These are phyloP conservation scores for Euptelea pleiosperma DNA, from an alignment of 164 flowering plant species.

Conservation along the genomic window DNA sequence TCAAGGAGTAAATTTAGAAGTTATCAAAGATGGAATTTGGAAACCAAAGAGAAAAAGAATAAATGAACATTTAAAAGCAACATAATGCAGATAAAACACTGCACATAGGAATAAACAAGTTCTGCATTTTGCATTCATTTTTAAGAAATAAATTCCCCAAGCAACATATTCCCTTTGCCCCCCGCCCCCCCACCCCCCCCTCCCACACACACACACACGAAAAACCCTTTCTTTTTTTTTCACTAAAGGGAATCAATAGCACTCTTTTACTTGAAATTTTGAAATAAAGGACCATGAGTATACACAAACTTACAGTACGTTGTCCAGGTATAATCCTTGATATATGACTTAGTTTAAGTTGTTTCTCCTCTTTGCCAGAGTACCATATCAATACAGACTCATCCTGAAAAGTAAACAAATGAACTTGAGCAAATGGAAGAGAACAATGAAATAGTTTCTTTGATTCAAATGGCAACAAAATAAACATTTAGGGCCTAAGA, in stretches of 20 bases:
- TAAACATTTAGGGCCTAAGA: background rate
- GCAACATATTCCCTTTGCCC: no score
- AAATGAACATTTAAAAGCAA: background rate
- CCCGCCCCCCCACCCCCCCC: no score
- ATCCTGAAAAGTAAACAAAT: conserved; percentile 48
- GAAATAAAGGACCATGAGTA: background rate
- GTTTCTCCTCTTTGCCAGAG: conserved; percentile 85
- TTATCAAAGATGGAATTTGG: no score
- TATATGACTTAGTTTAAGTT: conserved; percentile 67
- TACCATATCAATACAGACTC: conserved; percentile 80
- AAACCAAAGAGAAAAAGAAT: no score
- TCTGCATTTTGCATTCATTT: background rate
- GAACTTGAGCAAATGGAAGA: conserved; percentile 1
- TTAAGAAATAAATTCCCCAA: background rate
- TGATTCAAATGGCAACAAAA: background rate
- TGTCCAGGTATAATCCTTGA: conserved; percentile 90
- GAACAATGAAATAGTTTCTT: background rate
- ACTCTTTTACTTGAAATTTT: background rate
- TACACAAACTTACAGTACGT: conserved; percentile 73
- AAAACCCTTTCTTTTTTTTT: background rate
- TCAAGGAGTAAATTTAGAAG: no score
- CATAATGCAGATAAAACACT: background rate
- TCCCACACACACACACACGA: no score
- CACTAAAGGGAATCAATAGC: background rate
- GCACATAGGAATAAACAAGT: no score